Base-by-base conservation (phyloP, 2,329 filamentous ascomycete species). In the Fusarium austroafricanum region DNA sequence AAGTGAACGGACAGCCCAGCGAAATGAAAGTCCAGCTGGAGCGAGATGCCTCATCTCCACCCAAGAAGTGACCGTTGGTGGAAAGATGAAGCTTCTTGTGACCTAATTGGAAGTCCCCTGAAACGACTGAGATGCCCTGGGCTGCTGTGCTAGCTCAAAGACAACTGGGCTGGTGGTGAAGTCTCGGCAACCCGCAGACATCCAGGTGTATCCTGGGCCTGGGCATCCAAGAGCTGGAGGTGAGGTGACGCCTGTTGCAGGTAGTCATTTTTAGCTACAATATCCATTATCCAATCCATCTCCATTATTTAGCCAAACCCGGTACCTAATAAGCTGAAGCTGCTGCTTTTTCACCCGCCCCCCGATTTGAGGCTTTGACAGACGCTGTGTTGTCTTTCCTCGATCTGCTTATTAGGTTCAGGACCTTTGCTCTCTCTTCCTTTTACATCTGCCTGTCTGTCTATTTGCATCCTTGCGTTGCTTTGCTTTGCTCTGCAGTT, bases 131-230 rank as follows among this genome's bases (percentile, higher is more conserved):
- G 45, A 58, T 55, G 65, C 55, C 47, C 61, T 69, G 65, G 28
- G 28, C 9, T 69, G 65, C 9, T 68, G 65, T 66, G 39, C 61
- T 66, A 65, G 58, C 47, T 54, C 47, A 54, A 47, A 60, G 46
- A 43, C 39, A 68, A 44, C 47, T 54, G 58, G 46, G 29, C 39
- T 69, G 55, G 39, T 65, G 37, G 46, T 56, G 42, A 56, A 55
- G 61, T 66, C 65, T 60, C 70, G 68, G 66, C 68, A 57, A 42
- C 68, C 49, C 65, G 52, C 51, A 60, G 47, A 31, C 33, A 65
- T 55, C 63, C 68, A 58, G 71, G 58, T 71, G 50, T 58, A 70
- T 72, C 71, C 71, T 54, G 40, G 31, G 31, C 31, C 71, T 56
- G 46, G 67, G 57, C 52, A 53, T 60, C 45, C 45, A 63, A 57